Evolutionary conservation across 1,284 basidiomycete species (phyloP), one percentile per base, ranked within the genome.

Genomic region (Apiotrichum akiyoshidainum): DNA sequence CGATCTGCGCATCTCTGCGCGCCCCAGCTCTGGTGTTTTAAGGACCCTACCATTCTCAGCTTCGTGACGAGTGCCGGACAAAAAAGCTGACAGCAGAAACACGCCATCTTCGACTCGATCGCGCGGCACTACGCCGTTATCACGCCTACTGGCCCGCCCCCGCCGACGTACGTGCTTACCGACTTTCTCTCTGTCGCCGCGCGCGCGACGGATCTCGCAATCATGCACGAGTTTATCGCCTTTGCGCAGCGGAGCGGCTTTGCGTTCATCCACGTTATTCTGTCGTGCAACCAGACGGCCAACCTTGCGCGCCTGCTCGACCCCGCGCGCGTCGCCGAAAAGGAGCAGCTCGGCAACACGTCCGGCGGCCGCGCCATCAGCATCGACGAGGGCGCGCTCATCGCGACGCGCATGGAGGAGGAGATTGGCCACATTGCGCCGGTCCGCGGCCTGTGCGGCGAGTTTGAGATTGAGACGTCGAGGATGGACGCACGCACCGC

Each of bases 381-480:
- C 37, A 55, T 45, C 14, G 65, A 71, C 47, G 58, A 62, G 34
- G 26, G 19, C 9, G 26, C 31, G 2, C 57, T 71, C 26, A 48
- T 68, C 46, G 65, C 68, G 50, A 46, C 66, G 31, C 62, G 68
- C 49, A 73, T 73, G 71, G 66, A 65, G 42, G 70, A 71, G 50
- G 70, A 73, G 55, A 54, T 71, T 10, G 65, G 59, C 12, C 60
- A 62, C 34, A 66, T 68, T 35, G 48, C 40, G 34, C 41, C 57
- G 46, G 21, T 42, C 12, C 42, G 51, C 8, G 65, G 68, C 5
- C 52, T 73, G n/a, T 46, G 57, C n/a, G 68, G 65, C 41, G 70
- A 73, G 58, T 68, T 59, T 44, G 70, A 73, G 60, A 59, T 73
- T 16, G 66, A 71, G 46, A 72, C 68, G 26, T 63, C 62, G 11